Base-by-base conservation (phyloP, 768 basidiomycete genomes). In the Russula dissimulans region DNA sequence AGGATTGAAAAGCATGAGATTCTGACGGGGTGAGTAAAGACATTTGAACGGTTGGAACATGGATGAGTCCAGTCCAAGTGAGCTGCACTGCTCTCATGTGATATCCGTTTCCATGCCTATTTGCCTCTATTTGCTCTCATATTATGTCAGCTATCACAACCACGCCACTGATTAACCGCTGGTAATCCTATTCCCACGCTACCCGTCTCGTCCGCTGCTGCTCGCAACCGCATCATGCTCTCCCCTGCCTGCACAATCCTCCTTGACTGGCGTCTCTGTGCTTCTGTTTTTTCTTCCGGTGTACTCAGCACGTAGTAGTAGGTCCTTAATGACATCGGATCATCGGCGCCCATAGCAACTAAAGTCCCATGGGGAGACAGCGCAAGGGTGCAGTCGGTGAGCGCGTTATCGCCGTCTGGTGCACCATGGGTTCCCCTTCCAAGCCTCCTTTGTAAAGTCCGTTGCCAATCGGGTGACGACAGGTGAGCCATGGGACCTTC, bases 1-100 rank as follows among this genome's bases (percentile, higher is more conserved):
- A 66, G 44, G 62, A 57, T 46, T 66, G 62, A 34, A 66, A 66
- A 31, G 63, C 65, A 64, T 64, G 65, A 50, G 65, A 60, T 53
- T 66, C 65, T 44, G 63, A 61, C n/a, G 65, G 59, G 8, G 65
- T 60, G 50, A 66, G 65, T 18, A 66, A 53, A 43, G 57, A 62
- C 61, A 59, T 62, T 55, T 60, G 57, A 46, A 34, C 31, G 55
- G 55, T 46, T 61, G 46, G 55, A 57, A 45, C 60, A 52, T 61
- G 50, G 50, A 57, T 56, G 60, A 61, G 56, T 32, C 60, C 56
- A 53, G 44, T 49, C 49, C 58, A 50, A 54, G 45, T 36, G n/a
- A 29, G 41, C 17, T n/a, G 49, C 5, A n/a, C 49, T 51, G 18
- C 49, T 49, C 56, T 26, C 64, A 65, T 65, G 62, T 64, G 62